Conservation (phyloP, 1,139 yeast genomes). For the Wickerhamomyces sp. region DNA sequence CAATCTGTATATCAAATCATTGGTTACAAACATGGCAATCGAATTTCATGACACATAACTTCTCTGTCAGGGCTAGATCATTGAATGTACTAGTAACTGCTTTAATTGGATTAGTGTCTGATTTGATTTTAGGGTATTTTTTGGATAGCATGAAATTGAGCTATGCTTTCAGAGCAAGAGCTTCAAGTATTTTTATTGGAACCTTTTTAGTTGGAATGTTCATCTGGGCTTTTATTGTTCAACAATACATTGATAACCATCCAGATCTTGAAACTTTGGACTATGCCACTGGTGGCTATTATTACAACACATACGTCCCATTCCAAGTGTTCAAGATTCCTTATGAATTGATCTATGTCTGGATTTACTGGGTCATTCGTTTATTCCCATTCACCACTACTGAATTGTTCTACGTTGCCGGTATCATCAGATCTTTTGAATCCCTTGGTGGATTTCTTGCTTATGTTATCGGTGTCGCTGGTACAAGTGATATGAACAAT, state of each 20-base stretch:
- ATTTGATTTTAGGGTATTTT: constrained; percentile 13
- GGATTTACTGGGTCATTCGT: constrained; percentile 23
- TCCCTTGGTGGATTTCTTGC: constrained; percentile 15
- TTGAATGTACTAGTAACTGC: constrained; percentile 20
- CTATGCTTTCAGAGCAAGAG: constrained; percentile 8
- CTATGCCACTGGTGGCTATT: constrained; percentile 17
- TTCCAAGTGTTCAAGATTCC: constrained; percentile 20
- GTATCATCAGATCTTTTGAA: constrained; percentile 16
- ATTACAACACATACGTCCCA: constrained; percentile 18
- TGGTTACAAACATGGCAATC: constrained; percentile 22
- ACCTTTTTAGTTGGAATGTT: constrained; percentile 13
- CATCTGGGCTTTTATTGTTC: constrained; percentile 20
- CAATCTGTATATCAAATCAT: constrained; percentile 8
- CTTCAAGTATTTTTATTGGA: constrained; percentile 15
- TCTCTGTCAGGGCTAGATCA: constrained; percentile 22
- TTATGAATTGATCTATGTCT: constrained; percentile 19
- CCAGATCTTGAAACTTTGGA: constrained; percentile 11
- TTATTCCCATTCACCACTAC: constrained; percentile 10
- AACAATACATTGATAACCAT: constrained; percentile 11
- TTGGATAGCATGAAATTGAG: constrained; percentile 8
- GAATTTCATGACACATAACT: constrained; percentile 22
- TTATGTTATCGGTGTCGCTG: constrained; percentile 19
- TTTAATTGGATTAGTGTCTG: constrained; percentile 12
- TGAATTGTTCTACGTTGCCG: constrained; percentile 7
- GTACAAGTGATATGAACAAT: constrained; percentile 16